Evolutionary conservation across 2,329 filamentous ascomycete species (phyloP), one percentile per base, ranked within the genome.

Genomic region (Trichoderma gracile): DNA sequence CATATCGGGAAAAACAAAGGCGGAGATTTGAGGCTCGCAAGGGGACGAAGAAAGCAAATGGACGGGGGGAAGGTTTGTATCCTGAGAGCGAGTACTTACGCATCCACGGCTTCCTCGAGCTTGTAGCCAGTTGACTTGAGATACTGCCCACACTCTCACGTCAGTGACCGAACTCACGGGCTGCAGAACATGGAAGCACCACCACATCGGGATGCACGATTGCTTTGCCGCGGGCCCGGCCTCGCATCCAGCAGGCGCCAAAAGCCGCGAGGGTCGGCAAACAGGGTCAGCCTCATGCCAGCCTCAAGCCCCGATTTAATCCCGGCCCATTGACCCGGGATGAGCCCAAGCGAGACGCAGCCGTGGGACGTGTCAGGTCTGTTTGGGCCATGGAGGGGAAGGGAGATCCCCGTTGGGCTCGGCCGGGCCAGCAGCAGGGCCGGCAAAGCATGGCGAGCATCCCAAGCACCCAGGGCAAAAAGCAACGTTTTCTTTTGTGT

Each of bases 91-190:
- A 38, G 33, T 38, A 85, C 84, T 84, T 78, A 86, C 84, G 79
- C 75, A 76, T 86, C 82, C 55, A 85, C 75, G 45, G 84, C 84
- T 65, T 82, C 78, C 64, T 85, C 80, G 7, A 86, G 71, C 70
- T 80, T 82, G 71, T 81, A 86, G 52, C 77, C 76, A 6, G 79
- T 72, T 53, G 75, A 78, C 69, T 80, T 85, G 23, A 84, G 76
- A 67, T 76, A 83, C 82, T 84, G 66, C 65, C 66, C 61, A 42
- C 66, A 50, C 55, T 33, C 49, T 56, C 54, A 40, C 23, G 49
- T 66, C 33, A 66, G 65, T 59, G 27, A 43, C 46, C 63, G 43
- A 56, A 43, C 52, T 40, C 15, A 49, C 64, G 49, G 59, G n/a
- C 33, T 46, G 25, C 33, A 38, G 33, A 14, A 38, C 33, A 38